Evolutionary conservation across 176 grass and related monocot genomes (phyloP), one percentile per base, ranked within the genome.

Genomic region (Carex scoparia): DNA sequence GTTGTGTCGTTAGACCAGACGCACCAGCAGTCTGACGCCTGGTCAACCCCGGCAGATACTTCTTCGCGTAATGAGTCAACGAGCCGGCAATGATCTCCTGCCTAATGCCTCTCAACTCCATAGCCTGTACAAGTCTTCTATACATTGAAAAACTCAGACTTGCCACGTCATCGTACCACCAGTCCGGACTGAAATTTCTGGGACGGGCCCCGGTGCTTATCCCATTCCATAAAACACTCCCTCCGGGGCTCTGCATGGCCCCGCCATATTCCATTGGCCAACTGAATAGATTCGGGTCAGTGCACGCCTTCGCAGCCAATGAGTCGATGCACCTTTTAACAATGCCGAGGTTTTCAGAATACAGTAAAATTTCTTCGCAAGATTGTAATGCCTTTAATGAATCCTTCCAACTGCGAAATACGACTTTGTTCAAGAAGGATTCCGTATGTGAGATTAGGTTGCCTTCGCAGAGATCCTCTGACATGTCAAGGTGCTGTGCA

Each of bases 301-400:
- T 92, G 76, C 87, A 94, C 57, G 92, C 92, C 84, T 94, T 94
- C 13, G 84, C 86, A 44, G 92, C 92, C 86, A 97, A 87, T 0
- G 94, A 97, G 15, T 97, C 92, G 0, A 97, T 97, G 84, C 92
- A 97, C 89, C 89, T 92, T 85, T 94, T 94, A 49, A 92, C 89
- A 82, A 97, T 91, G 7, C 90, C 84, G 79, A 97, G 92, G 69
- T 90, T 88, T 94, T 97, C 92, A 62, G 92, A 87, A 84, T 89
- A 70, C 68, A 90, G 90, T 62, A 94, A 88, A 38, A 91, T 88
- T 57, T 91, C 90, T 65, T 97, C 94, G 18, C 94, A 97, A 84
- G 92, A 92, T 81, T 89, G 88, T 28, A 94, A 79, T 27, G 92
- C 88, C 28, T 85, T 89, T 57, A 97, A 33, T 46, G 90, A 97